Evolutionary conservation across 306 rosid species (phyloP), one percentile per base, ranked within the genome.

Genomic region (Malus asiatica): DNA sequence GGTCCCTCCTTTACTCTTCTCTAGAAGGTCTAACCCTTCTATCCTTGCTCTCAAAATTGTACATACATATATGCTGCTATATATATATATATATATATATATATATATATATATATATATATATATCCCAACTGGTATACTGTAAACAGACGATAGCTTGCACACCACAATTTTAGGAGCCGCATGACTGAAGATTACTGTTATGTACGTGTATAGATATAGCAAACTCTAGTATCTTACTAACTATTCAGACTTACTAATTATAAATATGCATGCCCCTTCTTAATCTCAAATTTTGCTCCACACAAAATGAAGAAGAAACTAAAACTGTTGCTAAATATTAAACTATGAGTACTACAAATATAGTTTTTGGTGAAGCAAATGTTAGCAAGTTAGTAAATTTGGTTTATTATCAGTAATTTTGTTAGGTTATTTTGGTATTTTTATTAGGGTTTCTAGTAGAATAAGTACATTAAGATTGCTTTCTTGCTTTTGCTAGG

Each of bases 1-100:
- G 96, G 96, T 88, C 97, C 97, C 88, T 92, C 92, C 71, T 96
- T 86, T 90, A 90, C 68, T 33, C 23, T 20, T 16, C 48, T 81
- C 45, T 79, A 40, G 45, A 67, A 58, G 84, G 80, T 71, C 46
- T 79, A 80, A 6, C 77, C 70, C 30, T 11, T 33, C 45, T 66
- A 77, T 66, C 85, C 75, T 60, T 70, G 59, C 66, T 61, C 64
- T 58, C 29, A 1, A 58, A n/a, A 58, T 22, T 58, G 13, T 57
- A 48, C 62, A 57, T 62, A n/a, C 35, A 25, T 67, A 72, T 63
- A 59, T 32, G 40, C 40, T 35, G 40, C 40, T 35, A 30, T 4
- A 4, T 30, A 30, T 4, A 30, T 30, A 30, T 30, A 30, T 30
- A 30, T 12, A 45, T 45, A 45, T 45, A 44, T 44, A 44, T 45